phyloP scores from a whole-genome alignment of 768 basidiomycete genomes.

The Suillus spraguei region DNA sequence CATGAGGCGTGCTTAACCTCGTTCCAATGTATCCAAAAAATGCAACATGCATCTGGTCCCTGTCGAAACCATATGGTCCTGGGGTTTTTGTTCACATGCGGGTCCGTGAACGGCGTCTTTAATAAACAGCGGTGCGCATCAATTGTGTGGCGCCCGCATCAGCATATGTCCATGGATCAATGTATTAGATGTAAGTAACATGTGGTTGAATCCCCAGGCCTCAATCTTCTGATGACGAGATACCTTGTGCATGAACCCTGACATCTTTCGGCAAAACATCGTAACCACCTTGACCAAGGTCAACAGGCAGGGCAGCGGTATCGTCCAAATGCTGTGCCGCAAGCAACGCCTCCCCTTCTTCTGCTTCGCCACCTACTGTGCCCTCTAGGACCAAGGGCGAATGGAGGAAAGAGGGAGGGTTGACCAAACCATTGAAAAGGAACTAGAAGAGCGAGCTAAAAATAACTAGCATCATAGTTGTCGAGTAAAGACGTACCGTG shows the following conservation, averaged over 20 bases:
- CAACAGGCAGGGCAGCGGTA: conserved; percentile 80
- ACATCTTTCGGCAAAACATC: conserved; percentile 70
- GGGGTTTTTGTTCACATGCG: conserved; percentile 11
- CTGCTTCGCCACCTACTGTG: conserved; percentile 46
- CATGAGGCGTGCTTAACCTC: background rate
- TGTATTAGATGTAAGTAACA: background rate
- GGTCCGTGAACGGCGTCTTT: conserved; percentile 20
- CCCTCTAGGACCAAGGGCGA: conserved; percentile 38
- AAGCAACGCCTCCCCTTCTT: conserved; percentile 59
- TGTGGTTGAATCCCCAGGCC: conserved; percentile 7
- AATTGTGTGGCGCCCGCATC: conserved; percentile 1
- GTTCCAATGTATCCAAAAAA: background rate
- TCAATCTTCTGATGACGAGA: conserved; percentile 17
- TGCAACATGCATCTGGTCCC: background rate
- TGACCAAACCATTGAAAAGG: conserved; percentile 86
- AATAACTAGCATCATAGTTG: conserved; percentile 6
- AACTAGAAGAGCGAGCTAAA: conserved; percentile 48
- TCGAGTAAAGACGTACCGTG: conserved; percentile 54
- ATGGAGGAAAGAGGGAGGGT: conserved; percentile 59
- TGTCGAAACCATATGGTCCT: conserved; percentile 8
- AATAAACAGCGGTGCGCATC: conserved; percentile 6
- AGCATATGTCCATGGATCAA: conserved; percentile 4
- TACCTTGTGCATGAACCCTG: conserved; percentile 25
- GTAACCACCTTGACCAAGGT: conserved; percentile 81
- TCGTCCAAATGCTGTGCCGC: conserved; percentile 58